Base-by-base conservation (phyloP, 164 flowering plant species). In the Litsea cubeba region DNA sequence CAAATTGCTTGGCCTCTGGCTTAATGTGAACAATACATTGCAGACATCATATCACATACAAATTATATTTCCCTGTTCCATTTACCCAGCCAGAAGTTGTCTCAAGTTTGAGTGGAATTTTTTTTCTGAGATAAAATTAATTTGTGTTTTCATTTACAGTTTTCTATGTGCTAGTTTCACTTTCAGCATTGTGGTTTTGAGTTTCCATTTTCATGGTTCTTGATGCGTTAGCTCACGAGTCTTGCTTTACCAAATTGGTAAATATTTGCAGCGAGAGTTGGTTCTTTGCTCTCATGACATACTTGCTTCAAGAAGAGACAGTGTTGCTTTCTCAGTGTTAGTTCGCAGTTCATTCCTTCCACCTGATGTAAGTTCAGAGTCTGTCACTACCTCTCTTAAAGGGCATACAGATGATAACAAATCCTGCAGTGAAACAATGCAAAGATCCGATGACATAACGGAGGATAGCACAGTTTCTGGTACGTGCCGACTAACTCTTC, bases 351-450 rank as follows among this genome's bases (percentile, higher is more conserved):
- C 93, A 14, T 86, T 84, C 74, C 75, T 84, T 62, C 88, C 78
- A n/a, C 89, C 90, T 62, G 97, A 91, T 74, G 87, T 86, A 68
- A 93, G 98, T 76, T 90, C 99, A 11, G 98, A 91, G 74, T 93
- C 98, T 12, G 99, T 94, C 64, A 93, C 99, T 23, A 93, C 98
- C n/a, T 90, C 95, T 28, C 83, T 91, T 4, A 85, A 86, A 76
- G 91, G 88, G 30, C 83, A 84, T 73, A 74, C 85, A 8, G 91
- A 88, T 75, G 87, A 79, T 75, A 79, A 79, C 72, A 87, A 75
- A 80, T 88, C 97, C 71, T 83, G 87, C 77, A 86, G 88, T 77
- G 95, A 89, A 78, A 87, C 88, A 68, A 68, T 90, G 30, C 98
- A 93, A 73, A 87, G 85, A 81, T 91, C 99, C 26, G 98, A 93